phyloP scores from a whole-genome alignment of 148 eudicot genomes.

The Vaccinium corymbosum region DNA sequence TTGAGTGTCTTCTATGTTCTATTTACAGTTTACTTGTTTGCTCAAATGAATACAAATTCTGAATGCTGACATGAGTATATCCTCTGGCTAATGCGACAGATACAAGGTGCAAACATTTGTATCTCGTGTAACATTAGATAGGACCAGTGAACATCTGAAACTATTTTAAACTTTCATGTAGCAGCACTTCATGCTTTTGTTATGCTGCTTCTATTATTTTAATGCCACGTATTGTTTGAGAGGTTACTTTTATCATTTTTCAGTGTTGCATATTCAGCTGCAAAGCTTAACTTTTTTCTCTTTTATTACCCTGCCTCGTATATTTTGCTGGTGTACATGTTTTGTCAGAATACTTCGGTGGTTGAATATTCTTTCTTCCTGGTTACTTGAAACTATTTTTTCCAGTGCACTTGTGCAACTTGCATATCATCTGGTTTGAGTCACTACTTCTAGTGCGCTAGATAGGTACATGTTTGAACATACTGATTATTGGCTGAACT shows the following conservation, averaged over 20 bases:
- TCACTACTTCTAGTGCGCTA: background rate
- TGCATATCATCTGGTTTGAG: background rate
- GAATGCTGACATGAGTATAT: background rate
- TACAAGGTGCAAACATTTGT: background rate
- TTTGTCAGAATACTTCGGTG: background rate
- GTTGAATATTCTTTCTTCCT: slow-evolving; percentile 9
- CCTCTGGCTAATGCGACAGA: background rate
- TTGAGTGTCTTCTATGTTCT: background rate
- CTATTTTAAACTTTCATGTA: background rate
- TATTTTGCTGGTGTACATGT: background rate
- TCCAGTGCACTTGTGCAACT: background rate
- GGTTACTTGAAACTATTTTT: background rate
- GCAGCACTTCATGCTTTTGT: background rate
- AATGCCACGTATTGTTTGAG: background rate
- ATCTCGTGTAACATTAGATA: background rate
- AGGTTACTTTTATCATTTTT: background rate
- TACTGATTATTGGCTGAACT: background rate
- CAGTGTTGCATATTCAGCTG: background rate
- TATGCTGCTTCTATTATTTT: background rate
- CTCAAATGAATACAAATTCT: background rate
- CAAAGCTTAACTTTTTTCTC: background rate
- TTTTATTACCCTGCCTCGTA: background rate
- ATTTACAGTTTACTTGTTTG: background rate
- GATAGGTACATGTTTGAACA: background rate
- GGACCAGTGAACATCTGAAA: background rate